Evolutionary conservation across 352 stramenopile species (phyloP).

Genomic region (Lagenidium sp.): DNA sequence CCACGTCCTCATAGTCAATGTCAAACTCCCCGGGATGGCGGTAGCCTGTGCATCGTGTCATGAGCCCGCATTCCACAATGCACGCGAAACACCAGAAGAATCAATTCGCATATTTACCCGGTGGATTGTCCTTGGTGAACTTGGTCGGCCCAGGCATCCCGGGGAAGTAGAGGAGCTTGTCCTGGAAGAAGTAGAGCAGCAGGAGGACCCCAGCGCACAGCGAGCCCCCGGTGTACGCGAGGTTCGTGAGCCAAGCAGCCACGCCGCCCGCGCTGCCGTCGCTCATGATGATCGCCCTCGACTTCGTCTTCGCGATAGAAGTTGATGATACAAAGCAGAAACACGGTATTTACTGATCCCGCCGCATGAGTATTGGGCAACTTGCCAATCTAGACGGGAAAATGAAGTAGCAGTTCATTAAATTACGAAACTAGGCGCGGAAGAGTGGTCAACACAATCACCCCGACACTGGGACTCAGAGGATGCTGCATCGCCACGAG

Average conservation of each 20-base stretch:
- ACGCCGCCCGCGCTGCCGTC: conserved; percentile 22
- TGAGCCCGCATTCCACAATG: no score
- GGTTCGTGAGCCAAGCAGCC: conserved; percentile 49
- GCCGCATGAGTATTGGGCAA: no score
- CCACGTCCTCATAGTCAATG: conserved; percentile 87
- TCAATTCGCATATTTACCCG: conserved; percentile 18
- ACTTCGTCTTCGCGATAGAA: no score
- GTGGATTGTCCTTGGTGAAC: conserved; percentile 73
- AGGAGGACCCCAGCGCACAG: conserved; percentile 47
- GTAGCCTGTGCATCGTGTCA: conserved; percentile 44
- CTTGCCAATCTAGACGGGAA: conserved; percentile 2
- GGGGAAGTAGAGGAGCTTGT: conserved; percentile 79
- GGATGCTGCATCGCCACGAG: conserved; percentile 43
- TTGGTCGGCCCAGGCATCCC: conserved; percentile 69
- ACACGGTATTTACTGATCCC: background rate
- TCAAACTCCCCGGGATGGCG: conserved; percentile 77
- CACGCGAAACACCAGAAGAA: background rate
- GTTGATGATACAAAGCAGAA: conserved; percentile 2
- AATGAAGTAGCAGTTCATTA: conserved; percentile 10
- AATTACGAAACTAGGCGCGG: conserved; percentile 20
- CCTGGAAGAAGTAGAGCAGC: conserved; percentile 77
- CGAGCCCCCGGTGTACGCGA: conserved; percentile 49
- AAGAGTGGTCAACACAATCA: no score
- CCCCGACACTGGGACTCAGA: no score
- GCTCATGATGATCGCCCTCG: no score